phyloP scores from a whole-genome alignment of 2,329 filamentous ascomycete species.

The Ilyonectria robusta region DNA sequence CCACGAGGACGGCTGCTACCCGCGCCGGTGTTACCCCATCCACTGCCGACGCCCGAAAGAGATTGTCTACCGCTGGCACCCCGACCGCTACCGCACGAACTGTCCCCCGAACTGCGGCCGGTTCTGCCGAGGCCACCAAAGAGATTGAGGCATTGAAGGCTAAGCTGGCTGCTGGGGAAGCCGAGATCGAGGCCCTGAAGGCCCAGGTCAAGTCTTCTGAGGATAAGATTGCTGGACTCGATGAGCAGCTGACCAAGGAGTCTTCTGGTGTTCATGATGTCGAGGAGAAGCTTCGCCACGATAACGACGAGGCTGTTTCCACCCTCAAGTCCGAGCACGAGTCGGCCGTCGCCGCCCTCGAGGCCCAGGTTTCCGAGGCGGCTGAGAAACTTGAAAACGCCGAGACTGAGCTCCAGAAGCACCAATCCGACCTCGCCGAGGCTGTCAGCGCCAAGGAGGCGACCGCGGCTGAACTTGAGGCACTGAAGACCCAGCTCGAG shows the following conservation, averaged over 20 bases:
- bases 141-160: slow-evolving; percentile 73
- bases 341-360: slow-evolving; percentile 62
- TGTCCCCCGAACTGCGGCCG: slow-evolving; percentile 58
- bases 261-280: slow-evolving; percentile 53
- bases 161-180: slow-evolving; percentile 71
- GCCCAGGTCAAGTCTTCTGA: slow-evolving; percentile 69
- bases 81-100: slow-evolving; percentile 55
- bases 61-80: slow-evolving; percentile 66
- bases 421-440: slow-evolving; percentile 64
- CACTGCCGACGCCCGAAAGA: slow-evolving; percentile 67
- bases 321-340: slow-evolving; percentile 66
- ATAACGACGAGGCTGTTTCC: slow-evolving; percentile 61
- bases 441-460: slow-evolving; percentile 65
- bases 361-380: slow-evolving; percentile 63
- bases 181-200: slow-evolving; percentile 70
- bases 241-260: slow-evolving; percentile 64
- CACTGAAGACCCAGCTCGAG: slow-evolving; percentile 67
- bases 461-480: slow-evolving; percentile 63
- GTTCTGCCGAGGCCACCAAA: slow-evolving; percentile 62
- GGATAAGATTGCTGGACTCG: slow-evolving; percentile 68
- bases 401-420: slow-evolving; percentile 65
- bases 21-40: slow-evolving; percentile 57
- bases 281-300: slow-evolving; percentile 59
- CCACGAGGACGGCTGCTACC: slow-evolving; percentile 54
- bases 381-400: slow-evolving; percentile 66